Evolutionary conservation across 176 grass and related monocot genomes (phyloP), one percentile per base, ranked within the genome.

Genomic region (Raddia distichophylla): DNA sequence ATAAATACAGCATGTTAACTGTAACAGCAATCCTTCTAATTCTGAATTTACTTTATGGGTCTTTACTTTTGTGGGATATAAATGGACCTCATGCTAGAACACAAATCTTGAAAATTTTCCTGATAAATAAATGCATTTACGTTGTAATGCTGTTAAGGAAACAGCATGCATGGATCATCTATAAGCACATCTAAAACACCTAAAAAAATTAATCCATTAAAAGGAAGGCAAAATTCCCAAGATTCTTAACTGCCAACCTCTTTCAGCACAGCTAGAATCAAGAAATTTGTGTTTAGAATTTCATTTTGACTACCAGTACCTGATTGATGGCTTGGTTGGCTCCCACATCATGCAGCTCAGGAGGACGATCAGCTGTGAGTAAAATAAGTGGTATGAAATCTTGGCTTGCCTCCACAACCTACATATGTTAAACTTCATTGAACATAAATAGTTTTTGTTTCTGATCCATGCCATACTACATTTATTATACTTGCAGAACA

Each of bases 321-420:
- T 98, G 95, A 94, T 94, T 89, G 78, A 98, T 93, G 0, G 90
- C 77, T 87, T 98, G 95, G 78, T 98, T 94, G 62, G 95, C 95
- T 84, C 95, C 95, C 81, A 78, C 89, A 83, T 89, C 95, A 77
- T 94, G 90, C 54, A 98, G 84, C 75, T 98, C 95, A 54, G 95
- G 95, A 74, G 95, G 95, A 71, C 95, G 95, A 84, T 94, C 95
- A 73, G 90, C 92, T 81, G 90, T 98, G 65, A 94, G 88, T 87
- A 98, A 71, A 62, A 98, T 71, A 86, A 94, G 64, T 81, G 95
- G 95, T 83, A 92, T 42, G 67, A 91, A 93, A 93, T 92, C 87
- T 85, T 93, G 92, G 77, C 90, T 93, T 74, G 92, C 92, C 88
- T 98, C 95, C 55, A 98, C 95, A 27, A 98, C 92, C 95, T 98